phyloP scores from a whole-genome alignment of 305 asterid genomes.

The Plantago coronopus region DNA sequence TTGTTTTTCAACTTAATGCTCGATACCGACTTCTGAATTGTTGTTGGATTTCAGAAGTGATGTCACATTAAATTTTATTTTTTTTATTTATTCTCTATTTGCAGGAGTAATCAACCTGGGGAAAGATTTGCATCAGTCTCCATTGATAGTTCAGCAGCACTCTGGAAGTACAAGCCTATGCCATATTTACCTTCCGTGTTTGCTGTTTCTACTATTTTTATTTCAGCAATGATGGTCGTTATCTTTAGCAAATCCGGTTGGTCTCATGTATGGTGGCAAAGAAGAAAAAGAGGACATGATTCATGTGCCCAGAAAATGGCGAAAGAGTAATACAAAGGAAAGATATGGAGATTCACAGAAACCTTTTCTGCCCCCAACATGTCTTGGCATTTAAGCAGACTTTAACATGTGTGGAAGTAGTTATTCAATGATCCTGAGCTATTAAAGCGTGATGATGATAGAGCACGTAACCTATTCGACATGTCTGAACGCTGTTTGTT shows the following conservation, averaged over 20 bases:
- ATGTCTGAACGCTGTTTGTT: no score
- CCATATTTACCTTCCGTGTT: constrained; percentile 31
- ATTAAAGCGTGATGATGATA: no score
- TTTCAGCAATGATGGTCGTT: constrained; percentile 34
- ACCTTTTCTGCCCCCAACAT: not conserved
- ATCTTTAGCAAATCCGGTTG: constrained; percentile 36
- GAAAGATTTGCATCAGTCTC: constrained; percentile 75
- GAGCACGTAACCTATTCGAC: no score
- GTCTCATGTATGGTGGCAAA: constrained; percentile 29
- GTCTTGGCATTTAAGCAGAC: not conserved
- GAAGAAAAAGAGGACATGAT: constrained; percentile 25
- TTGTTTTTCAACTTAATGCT: no score
- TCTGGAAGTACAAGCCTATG: constrained; percentile 29
- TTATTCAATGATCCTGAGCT: no score
- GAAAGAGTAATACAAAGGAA: constrained; percentile 8
- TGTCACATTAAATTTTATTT: not conserved
- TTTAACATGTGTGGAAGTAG: no score
- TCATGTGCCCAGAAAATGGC: constrained; percentile 29
- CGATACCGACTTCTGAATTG: no score
- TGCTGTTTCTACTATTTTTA: constrained; percentile 37
- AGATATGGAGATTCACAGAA: not conserved
- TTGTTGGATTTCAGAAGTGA: no score
- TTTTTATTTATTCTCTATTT: constrained; percentile 21
- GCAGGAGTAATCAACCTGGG: constrained; percentile 59
- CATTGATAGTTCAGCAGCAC: constrained; percentile 31